Evolutionary conservation across 2,329 filamentous ascomycete species (phyloP).

Genomic region (Akanthomyces uredinophilus): DNA sequence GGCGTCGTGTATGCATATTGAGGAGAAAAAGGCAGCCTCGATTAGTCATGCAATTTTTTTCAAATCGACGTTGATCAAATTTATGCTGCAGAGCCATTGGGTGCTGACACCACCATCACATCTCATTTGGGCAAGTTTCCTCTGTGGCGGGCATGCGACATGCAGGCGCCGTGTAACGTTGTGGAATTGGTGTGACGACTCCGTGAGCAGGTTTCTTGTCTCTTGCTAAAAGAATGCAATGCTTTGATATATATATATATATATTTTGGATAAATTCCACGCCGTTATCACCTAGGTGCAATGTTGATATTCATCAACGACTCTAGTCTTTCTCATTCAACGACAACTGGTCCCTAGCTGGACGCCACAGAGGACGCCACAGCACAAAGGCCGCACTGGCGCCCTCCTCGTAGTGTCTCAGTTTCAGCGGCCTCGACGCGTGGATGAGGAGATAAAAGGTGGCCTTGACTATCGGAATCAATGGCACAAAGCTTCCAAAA

Average conservation of each 20-base stretch:
- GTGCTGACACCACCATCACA: not conserved
- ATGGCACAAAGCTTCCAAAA: no score
- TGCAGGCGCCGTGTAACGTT: not conserved
- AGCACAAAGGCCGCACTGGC: slow-evolving; percentile 1
- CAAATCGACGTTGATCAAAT: not conserved
- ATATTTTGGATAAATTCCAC: no score
- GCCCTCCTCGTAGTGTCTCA: not conserved
- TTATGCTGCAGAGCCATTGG: not conserved
- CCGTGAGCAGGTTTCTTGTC: not conserved
- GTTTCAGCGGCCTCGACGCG: not conserved
- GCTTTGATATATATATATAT: no score
- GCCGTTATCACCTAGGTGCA: not conserved
- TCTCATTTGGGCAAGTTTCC: not conserved
- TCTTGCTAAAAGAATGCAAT: not conserved
- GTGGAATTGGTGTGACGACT: not conserved
- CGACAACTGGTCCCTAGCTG: not conserved
- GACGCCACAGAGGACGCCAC: slow-evolving; percentile 5
- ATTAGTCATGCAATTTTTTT: not conserved
- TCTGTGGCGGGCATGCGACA: not conserved
- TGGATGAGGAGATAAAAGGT: no score
- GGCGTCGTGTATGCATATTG: no score
- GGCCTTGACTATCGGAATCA: not conserved
- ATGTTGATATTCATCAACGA: not conserved
- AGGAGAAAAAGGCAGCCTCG: not conserved
- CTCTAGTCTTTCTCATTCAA: not conserved